Evolutionary conservation across 2,329 filamentous ascomycete species (phyloP).

Genomic region (Aureobasidium namibiae): DNA sequence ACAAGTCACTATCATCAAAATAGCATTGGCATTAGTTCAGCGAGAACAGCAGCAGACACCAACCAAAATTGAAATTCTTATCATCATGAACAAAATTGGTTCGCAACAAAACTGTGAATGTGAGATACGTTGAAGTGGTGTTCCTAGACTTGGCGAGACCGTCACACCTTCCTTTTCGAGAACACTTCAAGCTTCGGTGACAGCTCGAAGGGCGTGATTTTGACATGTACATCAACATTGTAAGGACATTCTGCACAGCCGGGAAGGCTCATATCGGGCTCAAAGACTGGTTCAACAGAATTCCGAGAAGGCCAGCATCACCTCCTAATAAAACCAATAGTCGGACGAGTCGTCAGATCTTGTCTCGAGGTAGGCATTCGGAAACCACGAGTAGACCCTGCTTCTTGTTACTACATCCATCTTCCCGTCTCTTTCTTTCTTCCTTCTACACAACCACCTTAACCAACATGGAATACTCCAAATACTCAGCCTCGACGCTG

Average conservation of each 20-base stretch:
- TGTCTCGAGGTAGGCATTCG: not conserved
- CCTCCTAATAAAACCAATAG: too few relatives aligned
- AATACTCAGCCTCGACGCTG: conserved; percentile 24
- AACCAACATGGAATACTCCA: not conserved
- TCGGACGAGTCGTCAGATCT: not conserved
- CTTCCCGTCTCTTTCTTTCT: not conserved
- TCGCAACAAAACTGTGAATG: not conserved
- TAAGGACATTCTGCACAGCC: not conserved
- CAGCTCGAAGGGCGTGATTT: conserved; percentile 1
- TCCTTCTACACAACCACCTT: not conserved
- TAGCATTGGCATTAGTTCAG: not conserved
- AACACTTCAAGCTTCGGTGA: not conserved
- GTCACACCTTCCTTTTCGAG: not conserved
- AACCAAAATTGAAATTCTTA: not conserved
- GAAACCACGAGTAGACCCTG: not conserved
- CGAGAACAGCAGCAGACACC: not conserved
- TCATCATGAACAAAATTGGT: not conserved
- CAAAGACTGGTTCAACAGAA: not conserved
- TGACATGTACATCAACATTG: not conserved
- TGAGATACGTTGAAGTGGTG: not conserved
- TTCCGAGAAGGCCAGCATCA: not conserved
- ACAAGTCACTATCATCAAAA: not conserved
- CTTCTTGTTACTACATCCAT: not conserved
- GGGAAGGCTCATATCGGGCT: not conserved
- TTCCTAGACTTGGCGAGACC: not conserved